These are phyloP conservation scores for Piromyces finnis DNA, from an alignment of 192 early-diverging fungal species.

Conservation along the genomic window DNA sequence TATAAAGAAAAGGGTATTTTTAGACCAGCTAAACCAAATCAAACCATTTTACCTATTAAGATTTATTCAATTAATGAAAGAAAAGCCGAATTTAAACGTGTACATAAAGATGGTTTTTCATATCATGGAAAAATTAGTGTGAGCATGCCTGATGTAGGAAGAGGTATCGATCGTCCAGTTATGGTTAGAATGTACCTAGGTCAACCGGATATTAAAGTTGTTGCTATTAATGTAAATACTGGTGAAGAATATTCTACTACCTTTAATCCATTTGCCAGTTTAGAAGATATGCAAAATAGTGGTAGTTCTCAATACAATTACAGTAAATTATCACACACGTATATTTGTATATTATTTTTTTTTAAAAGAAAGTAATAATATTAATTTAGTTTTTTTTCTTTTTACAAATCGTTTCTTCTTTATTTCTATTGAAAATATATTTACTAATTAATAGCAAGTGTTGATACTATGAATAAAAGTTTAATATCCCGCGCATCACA, in stretches of 20 bases:
- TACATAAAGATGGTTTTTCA: background rate
- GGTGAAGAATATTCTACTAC: background rate
- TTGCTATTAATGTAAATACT: background rate
- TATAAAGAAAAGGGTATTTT: background rate
- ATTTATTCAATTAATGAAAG: background rate
- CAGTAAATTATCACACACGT: background rate
- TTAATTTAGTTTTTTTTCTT: no score
- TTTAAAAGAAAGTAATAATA: no score
- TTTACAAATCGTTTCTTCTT: no score
- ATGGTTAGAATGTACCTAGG: background rate
- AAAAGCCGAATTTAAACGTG: background rate
- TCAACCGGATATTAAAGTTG: background rate
- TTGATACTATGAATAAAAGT: background rate
- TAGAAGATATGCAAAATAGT: background rate
- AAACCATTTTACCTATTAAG: background rate
- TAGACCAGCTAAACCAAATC: background rate
- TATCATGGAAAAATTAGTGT: background rate
- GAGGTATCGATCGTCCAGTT: background rate
- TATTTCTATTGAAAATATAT: no score
- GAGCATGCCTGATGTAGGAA: background rate
- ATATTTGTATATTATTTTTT: no score
- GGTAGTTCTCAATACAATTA: background rate
- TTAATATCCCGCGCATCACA: background rate
- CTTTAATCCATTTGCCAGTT: background rate
- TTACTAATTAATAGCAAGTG: background rate